phyloP scores from a whole-genome alignment of 805 yeast species.

The Saccharomycopsis amapae region DNA sequence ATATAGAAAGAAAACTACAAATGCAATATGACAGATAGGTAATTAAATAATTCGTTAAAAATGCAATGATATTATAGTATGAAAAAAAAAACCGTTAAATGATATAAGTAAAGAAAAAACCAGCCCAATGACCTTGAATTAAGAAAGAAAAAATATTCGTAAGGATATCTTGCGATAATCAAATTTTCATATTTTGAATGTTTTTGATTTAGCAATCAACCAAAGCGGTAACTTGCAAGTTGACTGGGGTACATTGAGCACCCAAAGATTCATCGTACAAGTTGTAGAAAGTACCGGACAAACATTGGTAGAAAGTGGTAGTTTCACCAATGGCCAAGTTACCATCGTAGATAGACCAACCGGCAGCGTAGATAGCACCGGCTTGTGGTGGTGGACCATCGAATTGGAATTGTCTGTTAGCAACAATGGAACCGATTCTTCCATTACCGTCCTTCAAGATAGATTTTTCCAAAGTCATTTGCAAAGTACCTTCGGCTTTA shows the following conservation, averaged over 20 bases:
- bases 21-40: background rate
- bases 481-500: slow-evolving; percentile 35
- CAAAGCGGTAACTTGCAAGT: slow-evolving; percentile 44
- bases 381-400: slow-evolving; percentile 78
- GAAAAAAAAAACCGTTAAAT: no score
- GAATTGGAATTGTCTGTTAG: slow-evolving; percentile 71
- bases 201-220: slow-evolving; percentile 30
- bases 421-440: slow-evolving; percentile 65
- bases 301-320: slow-evolving; percentile 56
- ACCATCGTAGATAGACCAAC: slow-evolving; percentile 52
- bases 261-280: slow-evolving; percentile 51
- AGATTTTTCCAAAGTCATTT: slow-evolving; percentile 43
- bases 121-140: no score
- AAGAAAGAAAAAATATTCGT: no score
- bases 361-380: slow-evolving; percentile 56
- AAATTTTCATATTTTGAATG: background rate
- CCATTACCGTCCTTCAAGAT: slow-evolving; percentile 48
- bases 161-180: background rate
- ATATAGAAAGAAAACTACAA: no score
- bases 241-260: slow-evolving; percentile 48
- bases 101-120: background rate
- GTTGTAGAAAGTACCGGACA: slow-evolving; percentile 63
- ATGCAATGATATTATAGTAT: no score
- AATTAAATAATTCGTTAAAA: background rate
- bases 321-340: slow-evolving; percentile 51